These are phyloP conservation scores for Geranomyces variabilis DNA, from an alignment of 192 early-diverging fungal species.

Conservation along the genomic window DNA sequence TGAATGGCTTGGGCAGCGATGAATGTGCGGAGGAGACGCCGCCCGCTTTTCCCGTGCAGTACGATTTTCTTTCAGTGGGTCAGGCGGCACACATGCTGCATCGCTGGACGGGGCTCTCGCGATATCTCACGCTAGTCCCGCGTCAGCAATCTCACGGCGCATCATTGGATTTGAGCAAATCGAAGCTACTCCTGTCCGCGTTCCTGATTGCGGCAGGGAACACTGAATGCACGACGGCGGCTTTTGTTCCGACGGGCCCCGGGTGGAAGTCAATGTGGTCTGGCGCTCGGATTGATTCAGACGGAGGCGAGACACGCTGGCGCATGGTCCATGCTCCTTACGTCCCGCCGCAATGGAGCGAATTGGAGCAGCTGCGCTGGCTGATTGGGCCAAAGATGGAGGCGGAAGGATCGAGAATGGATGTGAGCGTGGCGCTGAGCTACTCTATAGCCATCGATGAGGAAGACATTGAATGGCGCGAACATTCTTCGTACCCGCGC, in stretches of 20 bases:
- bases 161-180: constrained; percentile 20
- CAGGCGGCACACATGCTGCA: constrained; percentile 11
- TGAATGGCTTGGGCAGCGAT: not conserved
- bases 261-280: constrained; percentile 40
- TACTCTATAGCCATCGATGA: constrained; percentile 7
- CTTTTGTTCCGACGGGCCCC: constrained; percentile 39
- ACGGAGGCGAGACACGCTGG: constrained; percentile 26
- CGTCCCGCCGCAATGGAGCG: constrained; percentile 40
- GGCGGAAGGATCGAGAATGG: not conserved
- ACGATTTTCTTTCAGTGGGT: not conserved
- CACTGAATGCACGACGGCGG: constrained; percentile 28
- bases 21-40: not conserved
- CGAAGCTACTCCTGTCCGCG: constrained; percentile 28
- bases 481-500: constrained; percentile 18
- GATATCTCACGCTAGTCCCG: constrained; percentile 20
- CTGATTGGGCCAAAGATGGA: constrained; percentile 13
- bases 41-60: not conserved
- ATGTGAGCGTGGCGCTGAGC: constrained; percentile 1
- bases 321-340: constrained; percentile 46
- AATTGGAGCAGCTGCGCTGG: constrained; percentile 21
- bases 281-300: constrained; percentile 18
- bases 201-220: constrained; percentile 23
- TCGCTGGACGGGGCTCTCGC: constrained; percentile 27
- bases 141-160: constrained; percentile 3
- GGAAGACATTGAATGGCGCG: constrained; percentile 35